Conservation (phyloP, 2,329 filamentous ascomycete genomes). For the Venturia asperata region DNA sequence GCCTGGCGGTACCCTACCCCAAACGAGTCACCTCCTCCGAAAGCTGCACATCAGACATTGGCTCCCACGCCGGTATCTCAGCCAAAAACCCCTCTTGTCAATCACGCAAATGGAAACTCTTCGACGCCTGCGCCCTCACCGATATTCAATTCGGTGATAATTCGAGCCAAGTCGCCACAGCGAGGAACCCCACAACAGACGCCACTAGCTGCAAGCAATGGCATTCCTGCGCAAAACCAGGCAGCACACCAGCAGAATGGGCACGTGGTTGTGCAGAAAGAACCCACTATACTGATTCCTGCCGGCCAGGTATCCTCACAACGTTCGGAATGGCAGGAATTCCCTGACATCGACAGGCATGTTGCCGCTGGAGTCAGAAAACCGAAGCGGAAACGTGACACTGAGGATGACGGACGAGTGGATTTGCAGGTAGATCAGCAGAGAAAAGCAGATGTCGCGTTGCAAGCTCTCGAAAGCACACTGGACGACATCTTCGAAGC, state of each 20-base stretch:
- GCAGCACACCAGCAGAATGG: neutral
- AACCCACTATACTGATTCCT: constrained; percentile 6
- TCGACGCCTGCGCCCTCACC: neutral
- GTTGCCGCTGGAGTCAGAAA: neutral
- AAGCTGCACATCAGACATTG: neutral
- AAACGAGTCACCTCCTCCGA: constrained; percentile 1
- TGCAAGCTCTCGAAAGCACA: constrained; percentile 62
- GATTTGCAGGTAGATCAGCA: constrained; percentile 67
- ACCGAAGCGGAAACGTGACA: constrained; percentile 48
- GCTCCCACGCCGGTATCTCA: neutral
- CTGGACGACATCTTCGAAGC: constrained; percentile 68
- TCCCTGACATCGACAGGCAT: constrained; percentile 21
- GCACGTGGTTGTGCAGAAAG: neutral
- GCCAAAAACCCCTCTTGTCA: neutral
- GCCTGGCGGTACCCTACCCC: constrained; percentile 28
- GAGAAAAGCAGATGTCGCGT: constrained; percentile 68
- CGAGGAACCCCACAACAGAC: neutral
- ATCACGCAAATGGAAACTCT: neutral
- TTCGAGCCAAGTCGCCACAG: neutral
- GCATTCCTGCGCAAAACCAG: constrained; percentile 2
- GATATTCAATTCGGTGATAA: constrained; percentile 8
- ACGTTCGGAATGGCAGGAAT: constrained; percentile 28
- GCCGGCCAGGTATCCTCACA: constrained; percentile 20
- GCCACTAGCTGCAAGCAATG: neutral
- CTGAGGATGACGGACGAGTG: constrained; percentile 46